Percentiles rank a stretch among this genome's conserved stretches.
These are phyloP conservation scores for Boletus semigastroideus DNA, from an alignment of 1,284 basidiomycete species.

Conservation along the genomic window DNA sequence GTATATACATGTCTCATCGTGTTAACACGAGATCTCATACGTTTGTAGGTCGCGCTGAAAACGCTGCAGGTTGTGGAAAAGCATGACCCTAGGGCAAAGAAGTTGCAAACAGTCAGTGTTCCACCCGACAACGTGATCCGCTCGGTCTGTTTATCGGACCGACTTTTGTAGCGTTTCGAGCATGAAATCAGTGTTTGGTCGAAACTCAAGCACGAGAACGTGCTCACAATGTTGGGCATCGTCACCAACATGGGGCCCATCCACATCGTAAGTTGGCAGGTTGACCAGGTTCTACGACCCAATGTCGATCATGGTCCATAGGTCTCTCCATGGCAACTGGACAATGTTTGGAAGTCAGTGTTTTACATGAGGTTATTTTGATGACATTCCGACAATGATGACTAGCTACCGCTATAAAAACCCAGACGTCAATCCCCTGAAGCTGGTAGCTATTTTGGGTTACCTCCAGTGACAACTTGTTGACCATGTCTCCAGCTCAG, in stretches of 20 bases:
- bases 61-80: conserved; percentile 45
- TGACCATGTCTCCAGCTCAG: conserved; percentile 36
- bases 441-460: conserved; percentile 37
- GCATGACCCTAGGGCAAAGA: conserved; percentile 39
- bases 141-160: background rate
- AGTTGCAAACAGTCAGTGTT: conserved; percentile 32
- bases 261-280: conserved; percentile 40
- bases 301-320: conserved; percentile 22
- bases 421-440: conserved; percentile 38
- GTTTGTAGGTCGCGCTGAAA: conserved; percentile 52
- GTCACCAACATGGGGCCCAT: conserved; percentile 51
- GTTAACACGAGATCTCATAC: background rate
- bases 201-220: conserved; percentile 44
- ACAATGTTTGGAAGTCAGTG: conserved; percentile 52
- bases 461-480: background rate
- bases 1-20: background rate
- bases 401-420: conserved; percentile 40
- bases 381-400: conserved; percentile 1
- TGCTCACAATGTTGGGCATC: conserved; percentile 48
- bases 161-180: conserved; percentile 45
- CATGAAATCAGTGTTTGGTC: conserved; percentile 55
- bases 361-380: background rate
- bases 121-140: background rate
- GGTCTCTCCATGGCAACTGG: conserved; percentile 61
- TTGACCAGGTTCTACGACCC: background rate